Base-by-base conservation (phyloP, 805 yeast genomes). In the Suhomyces emberorum region DNA sequence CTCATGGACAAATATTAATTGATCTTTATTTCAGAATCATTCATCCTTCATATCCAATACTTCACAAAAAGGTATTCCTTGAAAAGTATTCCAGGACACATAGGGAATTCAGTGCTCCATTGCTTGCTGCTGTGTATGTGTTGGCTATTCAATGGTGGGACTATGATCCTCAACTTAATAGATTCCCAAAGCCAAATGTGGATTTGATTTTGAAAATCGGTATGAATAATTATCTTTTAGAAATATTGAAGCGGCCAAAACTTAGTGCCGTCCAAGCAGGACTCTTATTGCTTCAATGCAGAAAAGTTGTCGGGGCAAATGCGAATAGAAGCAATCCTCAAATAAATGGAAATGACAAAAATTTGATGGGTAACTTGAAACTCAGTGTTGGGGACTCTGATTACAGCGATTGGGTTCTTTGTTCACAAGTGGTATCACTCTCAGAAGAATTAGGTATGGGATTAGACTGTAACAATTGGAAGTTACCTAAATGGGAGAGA, bases 141-240 rank as follows among this genome's bases (percentile, higher is more conserved):
- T 64, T 89, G 39, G 95, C 97, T 0, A 74, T 86, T 29, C 91
- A 87, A 55, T 88, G 95, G 95, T 89, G 97, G 97, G 91, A 86
- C 47, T 81, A 81, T 55, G 89, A 81, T 50, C 84, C 95, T 2
- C 80, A 76, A 41, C 66, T 89, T 35, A 76, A 87, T 34, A 77
- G 85, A 15, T 78, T 76, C 37, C 81, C 88, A 0, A 84, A 86
- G 46, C 97, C 97, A 0, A 83, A 87, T 55, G 80, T 77, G 4
- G 76, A 74, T 7, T 41, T 53, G 30, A 63, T 69, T 16, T 50
- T 68, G 44, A 64, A 63, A 40, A 63, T 69, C 15, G 77, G 80
- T 1, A 62, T 91, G 38, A 81, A 80, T 49, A 76, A 80, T 41
- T 74, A 86, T 42, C 87, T 95, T 1, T 57, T 79, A 28, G 89